Evolutionary conservation across 1,139 yeast species (phyloP), one percentile per base, ranked within the genome.

Genomic region (Geotrichum reessii): DNA sequence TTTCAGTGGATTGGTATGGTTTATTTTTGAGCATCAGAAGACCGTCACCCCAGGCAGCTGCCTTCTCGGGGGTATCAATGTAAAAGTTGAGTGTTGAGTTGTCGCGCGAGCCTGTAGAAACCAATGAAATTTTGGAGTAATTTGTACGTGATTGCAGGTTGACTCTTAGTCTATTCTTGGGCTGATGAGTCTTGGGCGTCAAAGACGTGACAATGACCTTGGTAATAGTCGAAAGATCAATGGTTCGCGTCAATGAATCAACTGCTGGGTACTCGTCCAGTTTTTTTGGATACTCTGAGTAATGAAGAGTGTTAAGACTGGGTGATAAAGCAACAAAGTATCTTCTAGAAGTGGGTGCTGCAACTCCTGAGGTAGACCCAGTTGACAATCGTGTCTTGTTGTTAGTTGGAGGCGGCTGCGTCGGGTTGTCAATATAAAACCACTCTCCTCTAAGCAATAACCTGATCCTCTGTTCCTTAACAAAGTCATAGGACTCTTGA

Each of bases 41-140:
- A 1, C 96, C 96, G 72, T 89, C 96, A 52, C 86, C 76, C 95
- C 95, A 89, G 11, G 85, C 83, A 60, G 81, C 82, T 56, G 87
- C 84, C 61, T 83, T 80, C 56, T 86, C 90, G 62, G 82, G 81
- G 5, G 91, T 85, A 63, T 87, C 93, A 7, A 88, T 81, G 70
- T 80, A 87, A 66, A 88, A 86, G 25, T 78, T 73, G 60, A 88
- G 76, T 7, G 67, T 58, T 3, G 69, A 64, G 6, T 64, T 64
- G 22, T 65, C 69, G n/a, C 69, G 61, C 12, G 64, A 48, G 2
- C 69, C 68, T 19, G 64, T 52, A 25, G 67, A 67, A 28, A 63
- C 55, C 19, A 69, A 60, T 2, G 69, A 62, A 33, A 69, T 66
- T 54, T 65, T 66, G 24, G 69, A 62, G 55, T 67, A 69, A 54